phyloP scores from a whole-genome alignment of 2,329 filamentous ascomycete genomes.

The Magnaporthiopsis rhizophila region DNA sequence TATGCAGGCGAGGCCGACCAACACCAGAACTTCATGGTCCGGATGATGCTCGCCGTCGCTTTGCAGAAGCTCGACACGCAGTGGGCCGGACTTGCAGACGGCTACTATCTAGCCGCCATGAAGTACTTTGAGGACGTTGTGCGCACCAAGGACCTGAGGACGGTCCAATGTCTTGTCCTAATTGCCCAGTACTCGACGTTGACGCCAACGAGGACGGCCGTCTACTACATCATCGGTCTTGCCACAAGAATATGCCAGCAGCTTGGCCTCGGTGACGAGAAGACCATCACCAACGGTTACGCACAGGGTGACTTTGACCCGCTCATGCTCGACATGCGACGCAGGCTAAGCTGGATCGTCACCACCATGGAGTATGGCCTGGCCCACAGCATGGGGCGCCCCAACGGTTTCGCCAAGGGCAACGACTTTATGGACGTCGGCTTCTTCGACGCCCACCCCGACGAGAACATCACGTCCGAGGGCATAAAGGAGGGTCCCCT shows the following conservation, averaged over 20 bases:
- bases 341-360: slow-evolving; percentile 81
- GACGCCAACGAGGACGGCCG: slow-evolving; percentile 83
- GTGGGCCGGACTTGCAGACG: slow-evolving; percentile 90
- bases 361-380: slow-evolving; percentile 83
- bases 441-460: slow-evolving; percentile 76
- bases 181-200: slow-evolving; percentile 88
- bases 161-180: slow-evolving; percentile 72
- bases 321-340: slow-evolving; percentile 79
- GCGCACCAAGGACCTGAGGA: slow-evolving; percentile 80
- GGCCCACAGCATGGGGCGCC: slow-evolving; percentile 79
- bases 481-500: slow-evolving; percentile 66
- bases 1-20: slow-evolving; percentile 68
- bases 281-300: slow-evolving; percentile 64
- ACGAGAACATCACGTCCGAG: slow-evolving; percentile 70
- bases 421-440: slow-evolving; percentile 78
- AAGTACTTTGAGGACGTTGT: slow-evolving; percentile 75
- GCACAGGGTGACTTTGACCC: slow-evolving; percentile 47
- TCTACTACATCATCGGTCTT: slow-evolving; percentile 88
- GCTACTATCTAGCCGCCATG: slow-evolving; percentile 88
- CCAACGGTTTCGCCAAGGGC: slow-evolving; percentile 73
- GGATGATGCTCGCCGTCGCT: slow-evolving; percentile 90
- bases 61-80: slow-evolving; percentile 84
- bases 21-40: slow-evolving; percentile 79
- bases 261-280: slow-evolving; percentile 78
- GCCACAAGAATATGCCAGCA: slow-evolving; percentile 85